Evolutionary conservation across 306 rosid species (phyloP), one percentile per base, ranked within the genome.

Genomic region (Lagenaria siceraria): DNA sequence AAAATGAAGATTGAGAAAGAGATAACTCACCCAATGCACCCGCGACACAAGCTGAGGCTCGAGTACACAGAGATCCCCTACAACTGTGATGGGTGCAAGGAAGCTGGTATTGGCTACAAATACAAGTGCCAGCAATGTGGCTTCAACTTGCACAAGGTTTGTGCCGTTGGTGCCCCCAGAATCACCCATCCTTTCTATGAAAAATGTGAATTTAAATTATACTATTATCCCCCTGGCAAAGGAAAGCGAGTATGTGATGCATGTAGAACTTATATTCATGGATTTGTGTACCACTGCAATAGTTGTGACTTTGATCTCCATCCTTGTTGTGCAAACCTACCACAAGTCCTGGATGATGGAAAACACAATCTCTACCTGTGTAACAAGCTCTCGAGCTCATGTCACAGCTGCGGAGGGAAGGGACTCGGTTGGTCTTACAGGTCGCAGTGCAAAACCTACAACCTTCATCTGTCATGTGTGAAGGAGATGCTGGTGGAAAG

Each of bases 11-110:
- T 72, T 9, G 76, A 72, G 60, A 72, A 17, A 48, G 88, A 83
- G 62, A 81, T 85, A 72, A 68, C 42, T 69, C 90, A 87, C 78
- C 87, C 87, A 2, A 75, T 79, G 78, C 90, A 87, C 76, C 88
- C 82, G 7, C 76, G 79, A 75, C 90, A 87, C 78, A 83, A 65
- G 76, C 81, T 87, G 33, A 81, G 74, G 80, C 81, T 83, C 6
- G 89, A 83, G 46, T 81, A 83, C 83, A 83, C 87, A 0, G 91
- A 87, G 76, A 78, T 59, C 53, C 91, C 91, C 8, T 87, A 81
- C 83, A 61, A 80, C 77, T 87, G 91, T 40, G 87, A 85, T n/a
- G 91, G 91, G 13, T 87, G 91, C 86, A 85, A 87, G 76, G 91
- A 85, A 81, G 89, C 83, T 1, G 91, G 91, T 0, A 85, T 87